Evolutionary conservation across 192 early-diverging fungal genomes (phyloP).

Genomic region (Phycomyces blakesleeanus): DNA sequence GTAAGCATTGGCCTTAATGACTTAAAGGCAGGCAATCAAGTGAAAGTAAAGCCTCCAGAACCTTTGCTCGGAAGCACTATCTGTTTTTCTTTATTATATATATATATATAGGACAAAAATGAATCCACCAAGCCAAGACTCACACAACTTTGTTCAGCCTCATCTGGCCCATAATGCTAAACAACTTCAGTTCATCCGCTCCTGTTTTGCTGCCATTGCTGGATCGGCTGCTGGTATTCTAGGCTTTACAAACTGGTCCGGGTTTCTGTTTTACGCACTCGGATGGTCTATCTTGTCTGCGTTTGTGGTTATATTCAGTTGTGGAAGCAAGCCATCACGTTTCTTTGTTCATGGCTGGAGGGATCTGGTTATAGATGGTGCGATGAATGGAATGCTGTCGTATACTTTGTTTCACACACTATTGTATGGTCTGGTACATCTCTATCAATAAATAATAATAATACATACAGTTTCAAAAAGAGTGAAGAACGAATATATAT

Average conservation of each 20-base stretch:
- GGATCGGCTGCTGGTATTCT: conserved; percentile 88
- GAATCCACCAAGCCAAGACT: conserved; percentile 26
- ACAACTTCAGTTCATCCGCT: conserved; percentile 62
- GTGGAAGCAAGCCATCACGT: conserved; percentile 40
- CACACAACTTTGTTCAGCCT: conserved; percentile 42
- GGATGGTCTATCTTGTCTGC: conserved; percentile 62
- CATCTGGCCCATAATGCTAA: conserved; percentile 57
- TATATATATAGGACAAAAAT: neutral
- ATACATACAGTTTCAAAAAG: no score
- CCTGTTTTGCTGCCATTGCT: conserved; percentile 65
- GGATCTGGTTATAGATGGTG: conserved; percentile 57
- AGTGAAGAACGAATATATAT: no score
- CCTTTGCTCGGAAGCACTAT: no score
- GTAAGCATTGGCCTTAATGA: no score
- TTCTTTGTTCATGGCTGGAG: conserved; percentile 51
- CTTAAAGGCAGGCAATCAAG: no score
- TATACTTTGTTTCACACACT: conserved; percentile 78
- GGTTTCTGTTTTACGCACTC: conserved; percentile 79
- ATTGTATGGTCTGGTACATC: conserved; percentile 73
- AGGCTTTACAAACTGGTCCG: conserved; percentile 76
- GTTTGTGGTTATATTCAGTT: conserved; percentile 49
- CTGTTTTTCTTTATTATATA: neutral
- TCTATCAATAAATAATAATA: conserved; percentile 71
- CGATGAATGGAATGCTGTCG: conserved; percentile 55
- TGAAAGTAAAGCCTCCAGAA: no score